Base-by-base conservation (phyloP, 2,329 filamentous ascomycete genomes). In the Emergomyces pasteurianus region DNA sequence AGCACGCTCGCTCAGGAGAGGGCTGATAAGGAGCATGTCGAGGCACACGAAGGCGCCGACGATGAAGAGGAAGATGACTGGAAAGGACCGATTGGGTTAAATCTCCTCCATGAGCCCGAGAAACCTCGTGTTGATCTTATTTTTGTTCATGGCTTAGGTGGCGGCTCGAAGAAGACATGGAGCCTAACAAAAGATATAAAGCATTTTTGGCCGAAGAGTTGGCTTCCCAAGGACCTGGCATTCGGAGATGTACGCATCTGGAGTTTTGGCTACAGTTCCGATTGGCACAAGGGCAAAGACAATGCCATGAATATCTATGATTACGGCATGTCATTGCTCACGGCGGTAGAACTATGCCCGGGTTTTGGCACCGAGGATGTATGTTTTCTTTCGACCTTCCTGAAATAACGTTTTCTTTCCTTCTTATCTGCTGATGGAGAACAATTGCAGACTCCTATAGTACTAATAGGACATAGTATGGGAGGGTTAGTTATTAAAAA, bases 91-190 rank as follows among this genome's bases (percentile, higher is more conserved):
- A 47, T 67, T 38, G 65, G 65, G 34, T 50, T 67, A 16, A 65
- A 63, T 46, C 60, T 65, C 16, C 61, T 66, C 0, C 42, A 61
- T 47, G n/a, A 47, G n/a, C 52, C 61, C n/a, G 50, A 57, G 1
- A 47, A 66, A 18, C 62, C 63, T 18, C 43, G 58, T 21, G 61
- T 67, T 16, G 70, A 73, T 55, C 63, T 72, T 8, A 68, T 78
- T 18, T 78, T 78, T 60, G 67, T 78, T 2, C 76, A 78, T 63
- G 75, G 75, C 0, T 68, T 78, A 1, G 73, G 73, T 9, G 76
- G 75, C 1, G 69, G 68, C 1, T 74, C 71, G 53, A 65, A 69
- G 2, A 69, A 67, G 58, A 74, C 74, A 46, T 78, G 76, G 75
- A 67, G 64, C 6, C 67, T 70, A 36, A 64, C 66, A 2, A 23